Base-by-base conservation (phyloP, 768 basidiomycete genomes). In the Trametes gibbosa region DNA sequence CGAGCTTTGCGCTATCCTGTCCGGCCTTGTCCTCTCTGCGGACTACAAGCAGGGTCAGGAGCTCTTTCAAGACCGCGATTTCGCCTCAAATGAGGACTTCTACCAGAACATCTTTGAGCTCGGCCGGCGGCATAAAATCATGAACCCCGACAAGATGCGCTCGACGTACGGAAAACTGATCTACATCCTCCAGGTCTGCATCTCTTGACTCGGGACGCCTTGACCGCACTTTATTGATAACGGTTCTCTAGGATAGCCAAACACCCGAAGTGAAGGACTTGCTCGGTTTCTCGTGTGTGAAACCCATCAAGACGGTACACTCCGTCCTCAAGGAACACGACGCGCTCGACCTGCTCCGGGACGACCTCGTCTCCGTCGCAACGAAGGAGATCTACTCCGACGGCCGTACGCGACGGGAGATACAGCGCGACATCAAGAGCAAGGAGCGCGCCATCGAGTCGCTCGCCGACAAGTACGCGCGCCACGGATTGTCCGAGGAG, bases 131-230 rank as follows among this genome's bases (percentile, higher is more conserved):
- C 89, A 92, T 69, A 93, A 93, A 71, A 93, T 94, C 68, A 92
- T 90, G 89, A 94, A 93, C 65, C 92, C 92, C 0, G 92, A 93
- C 68, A 92, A 92, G 66, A 92, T 93, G 91, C 81, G 92, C 24
- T 85, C 88, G 27, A 93, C 89, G 8, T 94, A 94, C 61, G 92
- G 92, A 10, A 93, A 93, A 68, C 74, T 93, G 59, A 85, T 92
- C 34, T 93, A 92, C 71, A 75, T 93, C 55, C 79, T 92, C 34
- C 89, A 92, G 81, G 89, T 88, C 61, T 63, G 77, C 67, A 39
- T 1, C 29, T n/a, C 12, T 32, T 16, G 2, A 2, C 27, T 13
- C 6, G 9, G 14, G 8, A 1, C 16, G 4, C 29, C 29, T 10
- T 10, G n/a, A 32, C n/a, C 32, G 21, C 5, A 17, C 19, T 3